These are phyloP conservation scores for Thalassia testudinum DNA, from an alignment of 116 monocot genomes.

Conservation along the genomic window DNA sequence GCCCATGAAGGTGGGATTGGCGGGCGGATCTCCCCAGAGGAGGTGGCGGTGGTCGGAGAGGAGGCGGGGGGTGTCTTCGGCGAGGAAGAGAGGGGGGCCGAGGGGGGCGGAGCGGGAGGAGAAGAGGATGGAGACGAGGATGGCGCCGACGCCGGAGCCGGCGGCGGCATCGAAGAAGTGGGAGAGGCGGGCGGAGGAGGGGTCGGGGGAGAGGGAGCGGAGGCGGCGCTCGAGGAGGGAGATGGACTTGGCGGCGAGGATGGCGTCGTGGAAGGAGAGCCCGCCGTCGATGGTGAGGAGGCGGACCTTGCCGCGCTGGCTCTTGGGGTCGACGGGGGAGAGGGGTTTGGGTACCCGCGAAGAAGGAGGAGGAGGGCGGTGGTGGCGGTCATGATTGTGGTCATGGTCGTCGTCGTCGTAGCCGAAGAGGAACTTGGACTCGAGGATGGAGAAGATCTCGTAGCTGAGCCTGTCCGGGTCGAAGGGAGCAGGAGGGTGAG, in stretches of 20 bases:
- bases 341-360: slow-evolving; percentile 21
- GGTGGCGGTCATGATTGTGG: not conserved
- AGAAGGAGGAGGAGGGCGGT: slow-evolving; percentile 64
- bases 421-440: no score
- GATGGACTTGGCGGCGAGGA: slow-evolving; percentile 13
- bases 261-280: slow-evolving; percentile 10
- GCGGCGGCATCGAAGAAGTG: slow-evolving; percentile 36
- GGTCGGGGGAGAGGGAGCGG: slow-evolving; percentile 21
- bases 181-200: slow-evolving; percentile 27
- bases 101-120: slow-evolving; percentile 12
- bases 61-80: slow-evolving; percentile 67
- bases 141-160: slow-evolving; percentile 35
- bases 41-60: slow-evolving; percentile 35
- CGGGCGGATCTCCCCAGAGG: slow-evolving; percentile 9
- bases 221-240: slow-evolving; percentile 9
- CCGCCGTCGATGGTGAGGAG: slow-evolving; percentile 36
- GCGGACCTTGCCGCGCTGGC: slow-evolving; percentile 5
- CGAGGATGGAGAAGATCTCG: no score
- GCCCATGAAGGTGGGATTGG: slow-evolving; percentile 4
- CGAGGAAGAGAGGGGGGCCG: no score
- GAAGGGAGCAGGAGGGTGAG: slow-evolving; percentile 22
- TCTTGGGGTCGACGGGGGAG: not conserved
- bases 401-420: slow-evolving; percentile 30
- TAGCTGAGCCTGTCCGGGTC: no score
- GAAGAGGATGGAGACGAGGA: slow-evolving; percentile 28